phyloP scores from a whole-genome alignment of 2,329 filamentous ascomycete species.

The Fusarium longipes region DNA sequence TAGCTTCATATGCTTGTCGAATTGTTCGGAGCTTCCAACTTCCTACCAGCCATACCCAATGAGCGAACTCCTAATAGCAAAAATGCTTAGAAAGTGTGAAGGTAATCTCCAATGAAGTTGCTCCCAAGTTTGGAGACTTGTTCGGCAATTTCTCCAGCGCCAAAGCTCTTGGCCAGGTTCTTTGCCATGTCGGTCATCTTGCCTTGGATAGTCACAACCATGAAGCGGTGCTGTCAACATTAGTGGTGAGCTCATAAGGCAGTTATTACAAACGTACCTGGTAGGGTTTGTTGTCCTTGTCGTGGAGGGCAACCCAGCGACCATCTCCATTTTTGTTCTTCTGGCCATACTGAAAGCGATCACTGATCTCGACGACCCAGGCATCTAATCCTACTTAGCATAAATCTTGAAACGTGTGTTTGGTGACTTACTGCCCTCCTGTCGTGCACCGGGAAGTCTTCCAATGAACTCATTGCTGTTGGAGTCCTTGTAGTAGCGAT shows the following conservation, averaged over 20 bases:
- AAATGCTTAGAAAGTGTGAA: not conserved
- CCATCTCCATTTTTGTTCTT: conserved; percentile 27
- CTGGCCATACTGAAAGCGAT: conserved; percentile 38
- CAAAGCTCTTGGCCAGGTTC: conserved; percentile 14
- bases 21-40: no score
- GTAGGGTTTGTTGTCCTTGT: conserved; percentile 33
- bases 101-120: conserved; percentile 29
- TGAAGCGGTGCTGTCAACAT: conserved; percentile 27
- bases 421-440: conserved; percentile 20
- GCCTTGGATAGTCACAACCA: conserved; percentile 24
- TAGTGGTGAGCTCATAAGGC: accelerated
- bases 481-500: conserved; percentile 25
- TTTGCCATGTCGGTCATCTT: conserved; percentile 6
- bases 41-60: no score
- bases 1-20: no score
- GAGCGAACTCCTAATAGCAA: no score
- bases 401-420: accelerated
- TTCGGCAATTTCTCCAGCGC: conserved; percentile 28
- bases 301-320: conserved; percentile 31
- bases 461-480: conserved; percentile 25
- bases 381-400: not conserved
- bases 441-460: conserved; percentile 7
- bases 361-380: conserved; percentile 20
- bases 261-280: conserved; percentile 4
- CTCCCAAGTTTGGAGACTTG: conserved; percentile 18